Conservation (phyloP, 805 yeast genomes). For the Ogataea naganishii region DNA sequence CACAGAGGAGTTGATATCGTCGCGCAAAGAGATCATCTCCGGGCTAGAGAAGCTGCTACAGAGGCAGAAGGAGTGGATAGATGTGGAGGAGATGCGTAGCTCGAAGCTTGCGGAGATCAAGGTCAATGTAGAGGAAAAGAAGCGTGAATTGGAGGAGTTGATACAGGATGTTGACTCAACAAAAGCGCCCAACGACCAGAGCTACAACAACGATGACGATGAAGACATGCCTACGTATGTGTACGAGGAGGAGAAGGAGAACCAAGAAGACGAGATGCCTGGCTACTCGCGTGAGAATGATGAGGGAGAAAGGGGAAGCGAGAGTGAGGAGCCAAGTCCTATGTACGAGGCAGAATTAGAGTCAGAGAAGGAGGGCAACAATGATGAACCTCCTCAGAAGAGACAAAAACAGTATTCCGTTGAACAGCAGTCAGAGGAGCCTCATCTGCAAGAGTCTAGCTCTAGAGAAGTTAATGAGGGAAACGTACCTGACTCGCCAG, state of each 20-base stretch:
- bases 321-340: too few relatives aligned
- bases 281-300: conserved; percentile 1
- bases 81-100: conserved; percentile 15
- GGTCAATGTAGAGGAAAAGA: conserved; percentile 9
- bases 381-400: too few relatives aligned
- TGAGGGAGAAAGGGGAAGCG: not conserved
- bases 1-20: conserved; percentile 7
- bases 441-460: too few relatives aligned
- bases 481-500: too few relatives aligned
- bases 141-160: conserved; percentile 17
- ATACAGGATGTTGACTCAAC: conserved; percentile 6
- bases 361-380: too few relatives aligned
- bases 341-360: too few relatives aligned
- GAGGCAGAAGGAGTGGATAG: conserved; percentile 22
- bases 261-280: conserved; percentile 6
- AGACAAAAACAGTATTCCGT: too few relatives aligned
- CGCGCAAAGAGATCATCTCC: conserved; percentile 15
- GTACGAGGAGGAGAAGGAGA: conserved; percentile 8
- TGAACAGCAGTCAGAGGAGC: too few relatives aligned
- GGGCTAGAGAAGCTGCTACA: conserved; percentile 19
- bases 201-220: conserved; percentile 8
- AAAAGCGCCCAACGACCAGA: conserved; percentile 6
- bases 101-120: conserved; percentile 11
- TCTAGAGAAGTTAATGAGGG: too few relatives aligned
- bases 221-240: conserved; percentile 10